Evolutionary conservation across 371 early-diverging fungal genomes (phyloP).

Genomic region (Scutellospora calospora): DNA sequence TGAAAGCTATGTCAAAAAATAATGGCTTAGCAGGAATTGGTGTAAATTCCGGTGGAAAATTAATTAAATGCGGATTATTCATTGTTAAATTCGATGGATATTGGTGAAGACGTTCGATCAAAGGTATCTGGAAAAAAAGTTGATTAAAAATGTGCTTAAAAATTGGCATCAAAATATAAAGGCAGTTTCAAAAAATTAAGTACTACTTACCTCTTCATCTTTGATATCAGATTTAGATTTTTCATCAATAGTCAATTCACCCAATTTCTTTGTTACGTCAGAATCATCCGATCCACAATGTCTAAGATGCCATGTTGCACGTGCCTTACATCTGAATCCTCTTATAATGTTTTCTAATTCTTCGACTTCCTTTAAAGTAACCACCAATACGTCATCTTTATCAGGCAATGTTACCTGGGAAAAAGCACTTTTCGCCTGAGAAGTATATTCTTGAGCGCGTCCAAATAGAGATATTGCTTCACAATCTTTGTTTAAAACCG

Average conservation of each 20-base stretch:
- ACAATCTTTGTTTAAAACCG: conserved; percentile 54
- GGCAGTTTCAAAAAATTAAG: not conserved
- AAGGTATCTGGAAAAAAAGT: conserved; percentile 48
- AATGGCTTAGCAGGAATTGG: conserved; percentile 81
- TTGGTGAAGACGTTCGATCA: conserved; percentile 60
- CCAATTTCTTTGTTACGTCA: conserved; percentile 55
- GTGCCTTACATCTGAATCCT: conserved; percentile 62
- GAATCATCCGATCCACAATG: conserved; percentile 52
- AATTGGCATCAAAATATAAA: not conserved
- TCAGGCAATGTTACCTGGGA: not conserved
- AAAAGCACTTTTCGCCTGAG: conserved; percentile 56
- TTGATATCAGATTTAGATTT: conserved; percentile 47
- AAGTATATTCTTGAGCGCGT: conserved; percentile 64
- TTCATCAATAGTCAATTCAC: conserved; percentile 56
- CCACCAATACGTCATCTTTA: conserved; percentile 53
- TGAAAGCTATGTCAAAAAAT: conserved; percentile 83
- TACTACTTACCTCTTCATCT: not conserved
- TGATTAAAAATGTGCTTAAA: not conserved
- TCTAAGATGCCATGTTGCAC: conserved; percentile 65
- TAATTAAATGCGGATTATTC: conserved; percentile 61
- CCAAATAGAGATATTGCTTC: conserved; percentile 74
- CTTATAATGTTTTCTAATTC: conserved; percentile 62
- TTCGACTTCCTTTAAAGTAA: conserved; percentile 55
- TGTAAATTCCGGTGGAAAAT: conserved; percentile 73
- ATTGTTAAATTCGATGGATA: conserved; percentile 60